A percentile compares a stretch with the other conserved stretches of the same genome.
Evolutionary conservation across 805 yeast genomes (phyloP).

Genomic region (Candida arabinofermentans): DNA sequence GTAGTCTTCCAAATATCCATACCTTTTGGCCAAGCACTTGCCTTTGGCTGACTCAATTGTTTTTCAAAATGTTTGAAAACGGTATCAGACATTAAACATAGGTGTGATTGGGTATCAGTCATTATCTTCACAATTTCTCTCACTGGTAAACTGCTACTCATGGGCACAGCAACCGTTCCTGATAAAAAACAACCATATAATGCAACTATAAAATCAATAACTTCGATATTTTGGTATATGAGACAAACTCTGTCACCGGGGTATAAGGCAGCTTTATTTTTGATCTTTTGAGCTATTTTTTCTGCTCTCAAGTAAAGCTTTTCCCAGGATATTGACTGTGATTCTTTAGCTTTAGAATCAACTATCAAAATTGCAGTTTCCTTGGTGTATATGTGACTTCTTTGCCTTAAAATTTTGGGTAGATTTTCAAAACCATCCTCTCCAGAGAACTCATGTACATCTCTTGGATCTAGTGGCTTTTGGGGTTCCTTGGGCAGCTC

Average conservation of each 20-base stretch:
- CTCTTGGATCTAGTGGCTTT: conserved; percentile 62
- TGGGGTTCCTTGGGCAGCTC: conserved; percentile 39
- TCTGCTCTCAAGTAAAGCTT: conserved; percentile 79
- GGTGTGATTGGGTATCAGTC: conserved; percentile 67
- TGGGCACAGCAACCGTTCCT: conserved; percentile 92
- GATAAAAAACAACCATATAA: conserved; percentile 89
- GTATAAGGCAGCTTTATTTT: conserved; percentile 66
- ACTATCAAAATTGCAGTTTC: conserved; percentile 70
- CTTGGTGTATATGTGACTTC: conserved; percentile 62
- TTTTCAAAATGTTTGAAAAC: conserved; percentile 74
- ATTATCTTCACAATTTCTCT: conserved; percentile 70
- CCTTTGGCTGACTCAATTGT: conserved; percentile 33
- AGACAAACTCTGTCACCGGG: conserved; percentile 82
- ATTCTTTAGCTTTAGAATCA: conserved; percentile 80
- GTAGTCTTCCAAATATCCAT: conserved; percentile 78
- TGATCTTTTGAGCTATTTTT: conserved; percentile 79
- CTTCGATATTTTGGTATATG: conserved; percentile 79
- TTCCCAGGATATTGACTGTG: conserved; percentile 79
- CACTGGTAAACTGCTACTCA: conserved; percentile 67
- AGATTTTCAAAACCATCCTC: conserved; percentile 54
- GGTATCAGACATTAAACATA: conserved; percentile 76
- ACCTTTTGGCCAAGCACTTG: conserved; percentile 61
- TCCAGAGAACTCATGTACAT: conserved; percentile 32
- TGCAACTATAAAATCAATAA: conserved; percentile 81
- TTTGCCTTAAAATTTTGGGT: conserved; percentile 64